Base-by-base conservation (phyloP, 192 early-diverging fungal genomes). In the Backusella parvicylindrica region DNA sequence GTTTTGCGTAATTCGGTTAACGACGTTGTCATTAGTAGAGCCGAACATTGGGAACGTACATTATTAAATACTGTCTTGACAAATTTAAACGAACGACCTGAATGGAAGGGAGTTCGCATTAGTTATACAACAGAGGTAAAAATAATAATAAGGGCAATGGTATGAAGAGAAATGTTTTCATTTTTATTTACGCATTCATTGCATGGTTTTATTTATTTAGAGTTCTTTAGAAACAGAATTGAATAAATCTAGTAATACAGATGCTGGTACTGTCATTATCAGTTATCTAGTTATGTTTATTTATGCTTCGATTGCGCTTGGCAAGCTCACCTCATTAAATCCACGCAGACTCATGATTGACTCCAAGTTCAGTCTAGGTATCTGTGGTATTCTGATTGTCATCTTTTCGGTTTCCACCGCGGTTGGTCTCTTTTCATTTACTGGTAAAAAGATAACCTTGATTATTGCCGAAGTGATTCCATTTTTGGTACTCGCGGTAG, bases 401-500 rank as follows among this genome's bases (percentile, higher is more conserved):
- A 68, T 89, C 32, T 86, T 84, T 26, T 88, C 88, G 1, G 89
- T 91, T 2, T 86, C 86, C 23, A 86, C 85, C 5, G 83, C 90
- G 3, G 87, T 89, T 18, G 90, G 90, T 21, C 81, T 90, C 23
- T 89, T 91, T 28, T 89, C 89, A 2, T 83, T 86, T 43, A 76
- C 86, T 8, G 90, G 90, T 8, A 80, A 85, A 67, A 89, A 89
- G 75, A 85, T 84, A 16, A 90, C 90, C 0, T 66, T 91, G 60
- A 91, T 91, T 77, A 89, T 90, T 68, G 88, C 88, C 3, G 90
- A 91, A 53, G 90, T 91, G 2, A 90, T 91, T 77, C 90, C 90
- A 0, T 91, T 91, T 73, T 71, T 91, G 35, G 90, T 89, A 11
- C 70, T 91, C 37, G 90, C 90, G 6, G 88, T 91, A 8, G 89